Evolutionary conservation across 2,329 filamentous ascomycete genomes (phyloP).

Genomic region (Eurotiales sp.): DNA sequence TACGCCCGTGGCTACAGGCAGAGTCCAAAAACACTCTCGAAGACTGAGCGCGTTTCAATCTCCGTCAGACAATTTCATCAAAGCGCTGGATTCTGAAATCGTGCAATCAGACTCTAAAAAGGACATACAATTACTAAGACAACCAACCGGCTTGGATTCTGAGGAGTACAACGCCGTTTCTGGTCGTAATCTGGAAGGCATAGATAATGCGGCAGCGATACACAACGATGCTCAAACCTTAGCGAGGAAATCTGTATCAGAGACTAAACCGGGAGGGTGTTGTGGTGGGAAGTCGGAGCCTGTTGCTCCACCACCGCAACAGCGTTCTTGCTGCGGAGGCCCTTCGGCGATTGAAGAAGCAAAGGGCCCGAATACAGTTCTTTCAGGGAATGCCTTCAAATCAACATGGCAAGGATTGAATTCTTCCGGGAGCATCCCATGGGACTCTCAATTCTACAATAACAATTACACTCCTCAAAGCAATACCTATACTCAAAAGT

Average conservation of each 20-base stretch:
- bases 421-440: not conserved
- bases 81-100: slow-evolving; percentile 25
- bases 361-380: not conserved
- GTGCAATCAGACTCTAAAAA: slow-evolving; percentile 4
- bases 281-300: slow-evolving; percentile 21
- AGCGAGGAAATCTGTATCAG: not conserved
- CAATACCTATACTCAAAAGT: slow-evolving; percentile 16
- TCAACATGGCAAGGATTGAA: not conserved
- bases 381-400: not conserved
- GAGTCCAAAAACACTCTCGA: slow-evolving; percentile 34
- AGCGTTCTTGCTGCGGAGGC: slow-evolving; percentile 29
- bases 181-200: not conserved
- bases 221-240: not conserved
- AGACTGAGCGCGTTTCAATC: slow-evolving; percentile 32
- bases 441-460: slow-evolving; percentile 1
- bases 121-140: slow-evolving; percentile 21
- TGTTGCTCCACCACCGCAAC: slow-evolving; percentile 12
- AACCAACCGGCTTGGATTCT: slow-evolving; percentile 16
- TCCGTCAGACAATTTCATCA: slow-evolving; percentile 31
- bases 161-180: not conserved
- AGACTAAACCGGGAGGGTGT: slow-evolving; percentile 19
- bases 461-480: slow-evolving; percentile 19
- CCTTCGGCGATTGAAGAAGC: slow-evolving; percentile 2
- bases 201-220: not conserved
- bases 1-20: slow-evolving; percentile 24